phyloP scores from a whole-genome alignment of 805 yeast species.

The Cyberlindnera suaveolens region DNA sequence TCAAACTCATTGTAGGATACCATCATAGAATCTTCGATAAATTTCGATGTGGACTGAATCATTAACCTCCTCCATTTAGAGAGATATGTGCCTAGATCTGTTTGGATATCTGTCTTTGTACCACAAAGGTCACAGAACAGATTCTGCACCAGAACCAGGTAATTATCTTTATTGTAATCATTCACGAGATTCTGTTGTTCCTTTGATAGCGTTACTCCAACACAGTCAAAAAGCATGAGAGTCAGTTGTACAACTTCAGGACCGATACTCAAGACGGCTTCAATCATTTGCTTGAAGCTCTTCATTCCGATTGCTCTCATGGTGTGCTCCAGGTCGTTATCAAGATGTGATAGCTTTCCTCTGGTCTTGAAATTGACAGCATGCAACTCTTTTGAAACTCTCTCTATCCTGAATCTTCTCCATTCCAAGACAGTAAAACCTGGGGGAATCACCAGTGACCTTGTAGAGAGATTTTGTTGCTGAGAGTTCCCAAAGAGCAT shows the following conservation, averaged over 20 bases:
- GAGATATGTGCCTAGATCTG: neutral
- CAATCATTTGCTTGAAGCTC: neutral
- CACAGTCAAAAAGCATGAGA: neutral
- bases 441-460: neutral
- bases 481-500: neutral
- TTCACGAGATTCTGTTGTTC: neutral
- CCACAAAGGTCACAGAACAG: neutral
- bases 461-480: neutral
- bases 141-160: neutral
- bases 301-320: constrained; percentile 1
- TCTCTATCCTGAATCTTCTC: neutral
- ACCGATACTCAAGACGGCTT: neutral
- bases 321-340: too few species aligned
- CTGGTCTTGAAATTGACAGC: neutral
- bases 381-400: neutral
- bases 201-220: neutral
- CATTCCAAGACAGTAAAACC: neutral
- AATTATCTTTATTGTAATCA: neutral
- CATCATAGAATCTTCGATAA: neutral
- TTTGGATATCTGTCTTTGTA: neutral
- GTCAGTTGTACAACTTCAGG: neutral
- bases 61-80: neutral
- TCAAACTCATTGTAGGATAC: constrained; percentile 3
- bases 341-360: too few species aligned
- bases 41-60: neutral